These are phyloP conservation scores for Amphirosellinia nigrospora DNA, from an alignment of 495 filamentous ascomycete genomes.

Conservation along the genomic window DNA sequence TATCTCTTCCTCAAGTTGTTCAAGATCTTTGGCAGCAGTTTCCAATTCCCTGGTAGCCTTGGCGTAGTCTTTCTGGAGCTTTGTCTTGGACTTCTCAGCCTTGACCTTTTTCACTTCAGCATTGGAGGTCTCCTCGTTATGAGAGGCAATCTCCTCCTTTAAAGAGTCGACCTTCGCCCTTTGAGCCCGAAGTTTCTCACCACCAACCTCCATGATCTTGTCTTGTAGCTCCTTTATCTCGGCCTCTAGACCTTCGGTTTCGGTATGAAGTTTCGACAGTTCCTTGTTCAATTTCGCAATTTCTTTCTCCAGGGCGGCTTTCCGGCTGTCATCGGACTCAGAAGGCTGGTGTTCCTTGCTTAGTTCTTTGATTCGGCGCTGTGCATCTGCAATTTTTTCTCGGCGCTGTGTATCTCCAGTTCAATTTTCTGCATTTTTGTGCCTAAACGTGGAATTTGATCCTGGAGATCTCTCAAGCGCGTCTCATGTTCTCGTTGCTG, in stretches of 20 bases:
- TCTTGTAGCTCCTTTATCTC: conserved; percentile 91
- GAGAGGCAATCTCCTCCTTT: conserved; percentile 81
- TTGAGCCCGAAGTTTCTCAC: conserved; percentile 87
- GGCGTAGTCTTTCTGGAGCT: conserved; percentile 80
- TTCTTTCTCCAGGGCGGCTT: conserved; percentile 74
- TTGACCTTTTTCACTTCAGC: conserved; percentile 87
- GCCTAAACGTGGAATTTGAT: conserved; percentile 82
- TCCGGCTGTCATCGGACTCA: conserved; percentile 75
- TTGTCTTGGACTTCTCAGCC: conserved; percentile 87
- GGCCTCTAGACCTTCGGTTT: conserved; percentile 84
- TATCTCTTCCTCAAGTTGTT: conserved; percentile 76
- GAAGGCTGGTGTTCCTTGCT: conserved; percentile 78
- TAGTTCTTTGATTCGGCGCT: conserved; percentile 83
- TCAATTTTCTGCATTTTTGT: conserved; percentile 91
- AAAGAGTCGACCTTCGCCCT: conserved; percentile 92
- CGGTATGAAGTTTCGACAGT: conserved; percentile 76
- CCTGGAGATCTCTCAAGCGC: conserved; percentile 72
- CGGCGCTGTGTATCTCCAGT: conserved; percentile 86
- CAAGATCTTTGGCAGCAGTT: conserved; percentile 70
- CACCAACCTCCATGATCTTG: conserved; percentile 98
- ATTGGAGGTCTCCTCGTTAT: conserved; percentile 80
- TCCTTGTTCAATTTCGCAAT: conserved; percentile 77
- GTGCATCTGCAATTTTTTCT: conserved; percentile 83
- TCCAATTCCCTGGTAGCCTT: conserved; percentile 80
- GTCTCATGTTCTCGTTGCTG: conserved; percentile 78